Base-by-base conservation (phyloP, 2,329 filamentous ascomycete genomes). In the Trichoderma koningiopsis region DNA sequence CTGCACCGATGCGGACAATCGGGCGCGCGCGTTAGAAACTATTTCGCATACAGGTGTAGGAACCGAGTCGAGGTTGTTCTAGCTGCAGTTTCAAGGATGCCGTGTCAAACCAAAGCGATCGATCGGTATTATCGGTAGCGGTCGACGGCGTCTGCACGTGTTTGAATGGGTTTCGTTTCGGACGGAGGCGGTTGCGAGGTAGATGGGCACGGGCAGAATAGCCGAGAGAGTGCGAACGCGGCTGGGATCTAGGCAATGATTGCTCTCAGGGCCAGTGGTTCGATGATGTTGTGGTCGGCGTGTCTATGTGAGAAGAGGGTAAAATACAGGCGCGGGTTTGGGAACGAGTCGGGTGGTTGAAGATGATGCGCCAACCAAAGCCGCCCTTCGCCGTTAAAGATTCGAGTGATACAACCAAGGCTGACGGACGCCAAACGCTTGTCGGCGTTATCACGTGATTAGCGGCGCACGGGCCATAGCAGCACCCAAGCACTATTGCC, bases 381-480 rank as follows among this genome's bases (percentile, higher is more conserved):
- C 56, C 69, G 69, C 65, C 69, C 66, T 70, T 59, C 40, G 68
- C 59, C 52, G 69, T 68, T 64, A 37, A 55, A 68, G 63, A 55
- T 68, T 67, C 63, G 65, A 68, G 57, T 58, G 53, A 59, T 43
- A 67, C 64, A 40, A 55, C 55, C 29, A 67, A 67, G 55, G 64
- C 40, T 57, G 29, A 31, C 27, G 19, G 59, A 58, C 58, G 65
- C 69, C 58, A 65, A 53, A 47, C 52, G 43, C 62, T 55, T 49
- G 27, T 58, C 35, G 70, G 70, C 70, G 56, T 70, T 75, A 75
- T 79, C 77, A 79, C 78, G 75, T 78, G 77, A 78, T 73, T 68
- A 47, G 35, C 3, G 24, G 71, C 67, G 77, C 76, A 77, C 74
- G 73, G 73, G 69, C 74, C 74, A 72, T 13, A 1, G 19, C n/a